Evolutionary conservation across 225 moss, liverwort and hornwort species (phyloP).

Genomic region (Sphagnum contortum): DNA sequence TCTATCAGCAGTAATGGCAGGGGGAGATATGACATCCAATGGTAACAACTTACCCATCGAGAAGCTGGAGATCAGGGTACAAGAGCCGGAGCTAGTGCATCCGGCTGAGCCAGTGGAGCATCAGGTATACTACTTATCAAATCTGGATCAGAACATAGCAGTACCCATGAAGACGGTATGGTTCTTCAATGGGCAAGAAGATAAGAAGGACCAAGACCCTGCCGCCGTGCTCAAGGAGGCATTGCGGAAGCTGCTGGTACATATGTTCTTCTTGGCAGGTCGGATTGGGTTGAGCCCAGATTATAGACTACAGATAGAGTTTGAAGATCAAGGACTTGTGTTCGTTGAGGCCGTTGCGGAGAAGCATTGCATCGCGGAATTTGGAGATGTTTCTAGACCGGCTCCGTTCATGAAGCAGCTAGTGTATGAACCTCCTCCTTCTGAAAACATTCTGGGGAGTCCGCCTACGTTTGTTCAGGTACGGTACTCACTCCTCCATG

Average conservation of each 20-base stretch:
- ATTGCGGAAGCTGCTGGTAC: conserved; percentile 28
- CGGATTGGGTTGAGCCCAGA: conserved; percentile 34
- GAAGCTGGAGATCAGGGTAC: conserved; percentile 19
- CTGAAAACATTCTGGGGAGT: conserved; percentile 57
- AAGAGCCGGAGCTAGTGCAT: conserved; percentile 28
- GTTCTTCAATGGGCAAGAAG: conserved; percentile 45
- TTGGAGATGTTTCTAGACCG: conserved; percentile 63
- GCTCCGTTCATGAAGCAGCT: conserved; percentile 60
- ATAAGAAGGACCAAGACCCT: conserved; percentile 33
- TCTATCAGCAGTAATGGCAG: conserved; percentile 16
- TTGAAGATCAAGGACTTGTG: conserved; percentile 36
- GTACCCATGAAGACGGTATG: conserved; percentile 51
- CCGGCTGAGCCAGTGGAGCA: conserved; percentile 24
- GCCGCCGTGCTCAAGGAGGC: conserved; percentile 32
- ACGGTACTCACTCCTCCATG: neutral
- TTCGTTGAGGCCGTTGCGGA: conserved; percentile 42
- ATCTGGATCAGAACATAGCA: conserved; percentile 62
- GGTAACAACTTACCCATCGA: neutral
- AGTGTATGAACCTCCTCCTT: conserved; percentile 45
- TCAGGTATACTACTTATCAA: conserved; percentile 27
- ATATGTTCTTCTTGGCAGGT: conserved; percentile 41
- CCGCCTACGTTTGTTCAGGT: conserved; percentile 77
- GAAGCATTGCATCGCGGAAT: conserved; percentile 29
- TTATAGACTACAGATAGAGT: conserved; percentile 36
- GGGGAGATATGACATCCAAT: conserved; percentile 11